Evolutionary conservation across 371 early-diverging fungal species (phyloP).

Genomic region (Rhizopus delemar): DNA sequence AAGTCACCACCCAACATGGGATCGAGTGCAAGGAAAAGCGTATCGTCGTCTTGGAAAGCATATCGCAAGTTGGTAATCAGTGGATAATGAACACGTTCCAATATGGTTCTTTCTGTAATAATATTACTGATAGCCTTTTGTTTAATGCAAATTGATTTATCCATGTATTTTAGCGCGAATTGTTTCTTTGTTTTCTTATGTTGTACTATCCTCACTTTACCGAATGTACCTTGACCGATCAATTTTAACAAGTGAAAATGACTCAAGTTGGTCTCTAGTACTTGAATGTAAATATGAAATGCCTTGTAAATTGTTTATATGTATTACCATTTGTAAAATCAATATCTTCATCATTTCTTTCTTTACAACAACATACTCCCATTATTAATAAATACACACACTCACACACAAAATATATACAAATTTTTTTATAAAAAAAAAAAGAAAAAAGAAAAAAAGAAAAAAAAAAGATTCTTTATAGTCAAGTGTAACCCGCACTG

Average conservation of each 20-base stretch:
- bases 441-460: too few relatives aligned
- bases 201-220: constrained; percentile 81
- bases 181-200: constrained; percentile 62
- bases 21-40: constrained; percentile 75
- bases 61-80: constrained; percentile 66
- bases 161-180: constrained; percentile 61
- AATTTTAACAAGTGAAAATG: constrained; percentile 67
- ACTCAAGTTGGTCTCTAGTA: constrained; percentile 43
- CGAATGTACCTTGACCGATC: constrained; percentile 72
- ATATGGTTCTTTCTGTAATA: constrained; percentile 49
- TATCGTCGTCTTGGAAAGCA: constrained; percentile 79
- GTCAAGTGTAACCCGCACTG: too few relatives aligned
- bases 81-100: constrained; percentile 48
- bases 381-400: too few relatives aligned
- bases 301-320: too few relatives aligned
- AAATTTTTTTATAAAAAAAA: too few relatives aligned
- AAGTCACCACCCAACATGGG: constrained; percentile 85
- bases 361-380: too few relatives aligned
- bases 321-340: too few relatives aligned
- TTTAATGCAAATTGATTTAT: constrained; percentile 53
- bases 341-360: too few relatives aligned
- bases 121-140: constrained; percentile 53
- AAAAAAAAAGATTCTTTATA: too few relatives aligned
- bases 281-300: too few relatives aligned
- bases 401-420: too few relatives aligned